phyloP scores from a whole-genome alignment of 371 early-diverging fungal species.

The Blakeslea trispora region DNA sequence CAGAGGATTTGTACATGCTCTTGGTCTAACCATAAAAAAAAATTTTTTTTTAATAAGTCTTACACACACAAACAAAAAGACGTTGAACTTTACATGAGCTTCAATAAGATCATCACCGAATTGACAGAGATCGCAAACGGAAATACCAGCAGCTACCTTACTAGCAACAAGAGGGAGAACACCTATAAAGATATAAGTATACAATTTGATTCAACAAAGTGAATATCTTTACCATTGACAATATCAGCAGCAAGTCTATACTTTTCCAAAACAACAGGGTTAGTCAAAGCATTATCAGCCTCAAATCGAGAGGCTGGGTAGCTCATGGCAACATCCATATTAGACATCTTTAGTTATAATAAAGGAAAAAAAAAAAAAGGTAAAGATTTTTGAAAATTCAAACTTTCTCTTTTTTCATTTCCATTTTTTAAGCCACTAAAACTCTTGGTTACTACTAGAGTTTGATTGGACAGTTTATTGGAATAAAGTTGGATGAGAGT shows the following conservation, averaged over 20 bases:
- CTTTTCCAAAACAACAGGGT: conserved; percentile 71
- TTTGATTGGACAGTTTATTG: not conserved
- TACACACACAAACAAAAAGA: no score
- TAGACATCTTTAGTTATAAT: conserved; percentile 16
- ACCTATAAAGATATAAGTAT: conserved; percentile 21
- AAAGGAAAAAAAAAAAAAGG: not conserved
- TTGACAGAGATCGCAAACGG: conserved; percentile 76
- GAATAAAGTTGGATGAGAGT: not conserved
- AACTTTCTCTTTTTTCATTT: not conserved
- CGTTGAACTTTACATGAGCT: conserved; percentile 53
- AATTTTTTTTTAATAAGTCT: not conserved
- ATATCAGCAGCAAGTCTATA: conserved; percentile 83
- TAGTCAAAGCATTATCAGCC: conserved; percentile 65
- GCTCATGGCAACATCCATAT: conserved; percentile 38
- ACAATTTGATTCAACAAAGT: not conserved
- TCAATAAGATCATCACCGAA: conserved; percentile 79
- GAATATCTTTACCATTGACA: conserved; percentile 64
- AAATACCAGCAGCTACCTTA: conserved; percentile 63
- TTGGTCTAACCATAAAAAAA: conserved; percentile 48
- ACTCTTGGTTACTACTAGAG: no score
- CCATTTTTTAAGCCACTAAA: not conserved
- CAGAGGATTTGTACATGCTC: conserved; percentile 66
- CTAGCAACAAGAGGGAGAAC: conserved; percentile 52
- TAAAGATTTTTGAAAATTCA: not conserved
- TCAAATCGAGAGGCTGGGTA: conserved; percentile 58